Base-by-base conservation (phyloP, 495 filamentous ascomycete species). In the Aspergillus avenaceus region DNA sequence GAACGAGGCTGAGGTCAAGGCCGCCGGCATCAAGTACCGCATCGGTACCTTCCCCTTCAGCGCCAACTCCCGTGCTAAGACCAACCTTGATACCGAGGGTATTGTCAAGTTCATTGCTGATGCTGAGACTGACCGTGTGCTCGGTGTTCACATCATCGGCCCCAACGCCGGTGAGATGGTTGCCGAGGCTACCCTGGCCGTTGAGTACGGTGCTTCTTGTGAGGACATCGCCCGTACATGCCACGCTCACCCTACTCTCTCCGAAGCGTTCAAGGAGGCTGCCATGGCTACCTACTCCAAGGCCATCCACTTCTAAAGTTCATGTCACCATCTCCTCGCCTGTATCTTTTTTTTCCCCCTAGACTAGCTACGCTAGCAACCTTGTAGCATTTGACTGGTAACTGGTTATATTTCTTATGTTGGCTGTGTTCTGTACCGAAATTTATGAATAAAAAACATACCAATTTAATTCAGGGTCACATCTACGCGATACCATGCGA, bases 181-280 rank as follows among this genome's bases (percentile, higher is more conserved):
- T 75, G 93, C 92, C 14, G 93, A 98, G 77, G 93, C 87, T 47
- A 92, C 91, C 32, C 78, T 98, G 58, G 95, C 93, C 46, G 73
- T 98, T 44, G 93, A 98, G 78, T 98, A 97, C 66, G 93, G 93
- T 45, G 93, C 93, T 21, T 91, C 86, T 52, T 87, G 83, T 61
- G 93, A 97, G 78, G 95, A 97, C 74, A 85, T 98, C 62, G 92
- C 86, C 49, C 84, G 92, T 59, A 97, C 93, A 47, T 91, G 88
- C 72, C 93, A 98, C 76, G 92, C 93, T 38, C 92, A 98, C 80
- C 93, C 93, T 49, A 97, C 93, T 49, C 80, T 97, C 48, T 82
- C 91, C 13, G 93, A 98, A 78, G 93, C 93, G 37, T 97, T 98
- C 79, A 98, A 98, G 81, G 93, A 98, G 84, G 93, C 93, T 56